Evolutionary conservation across 345 rosid genomes (phyloP), one percentile per base, ranked within the genome.

Genomic region (Stellera chamaejasme): DNA sequence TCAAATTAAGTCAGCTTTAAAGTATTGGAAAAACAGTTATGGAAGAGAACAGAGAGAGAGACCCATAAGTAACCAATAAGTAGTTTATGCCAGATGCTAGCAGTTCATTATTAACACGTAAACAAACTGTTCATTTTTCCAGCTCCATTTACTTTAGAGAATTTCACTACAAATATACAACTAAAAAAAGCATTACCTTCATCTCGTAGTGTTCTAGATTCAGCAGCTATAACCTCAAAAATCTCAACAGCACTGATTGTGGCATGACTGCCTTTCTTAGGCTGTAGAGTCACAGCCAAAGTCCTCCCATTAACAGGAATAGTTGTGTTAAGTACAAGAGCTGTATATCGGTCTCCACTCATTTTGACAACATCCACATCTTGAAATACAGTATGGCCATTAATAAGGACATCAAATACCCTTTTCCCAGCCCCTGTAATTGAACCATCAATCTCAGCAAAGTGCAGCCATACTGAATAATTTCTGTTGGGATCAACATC

Each of bases 401-500:
- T 94, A 48, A 94, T 80, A 7, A 90, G 69, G 53, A 94, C 67
- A 69, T 87, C 84, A 79, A 94, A 94, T 26, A 87, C 90, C 76
- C 96, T 76, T 66, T 85, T 48, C 13, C 94, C 96, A 12, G 54
- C 81, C 49, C 55, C 79, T 23, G 79, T 83, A 49, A 94, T 53
- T 3, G 83, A 32, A 67, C 69, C 44, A 72, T 90, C 99, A 66
- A 90, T 94, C 88, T 90, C 99, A 0, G 97, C 87, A 64, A 94
- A 94, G 60, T 94, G 99, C 32, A 90, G 55, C 99, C 99, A 94
- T 45, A 94, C 59, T 0, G 97, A 94, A 64, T 94, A 94, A 52
- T 90, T 87, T 68, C 72, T 82, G 52, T 87, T 90, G 36, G 99
- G 96, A 65, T 94, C 96, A 62, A 94, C 95, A 69, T 87, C 96